Evolutionary conservation across 495 filamentous ascomycete species (phyloP), one percentile per base, ranked within the genome.

Genomic region (Trichoderma virens): DNA sequence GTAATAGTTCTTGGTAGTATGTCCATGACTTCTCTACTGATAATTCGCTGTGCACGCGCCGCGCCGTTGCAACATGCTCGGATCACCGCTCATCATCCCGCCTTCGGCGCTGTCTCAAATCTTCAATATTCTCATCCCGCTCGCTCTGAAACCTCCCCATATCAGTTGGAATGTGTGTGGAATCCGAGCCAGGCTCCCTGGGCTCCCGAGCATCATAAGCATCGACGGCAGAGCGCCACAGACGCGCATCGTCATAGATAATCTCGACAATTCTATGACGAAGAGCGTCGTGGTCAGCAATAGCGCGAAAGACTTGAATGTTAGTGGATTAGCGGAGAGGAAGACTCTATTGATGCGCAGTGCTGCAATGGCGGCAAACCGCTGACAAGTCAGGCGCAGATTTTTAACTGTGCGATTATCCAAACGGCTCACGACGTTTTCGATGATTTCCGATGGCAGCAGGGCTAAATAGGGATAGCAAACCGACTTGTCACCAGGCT

Each of bases 401-500:
- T 18, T 41, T 41, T 41, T 41, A 41, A 41, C 18, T 41, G 8
- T 18, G 11, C 38, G 38, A 41, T 41, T 41, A 41, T 41, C 11
- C 11, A 41, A 41, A 4, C 11, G 14, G 38, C 38, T 41, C 11
- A 41, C 3, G 38, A 79, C 25, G 72, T 72, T 25, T 69, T 60
- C 38, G 6, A 41, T 41, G 11, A 41, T 41, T 41, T 41, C 38
- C 1, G 38, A 5, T 11, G 38, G 38, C 5, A 41, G 5, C 18
- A 41, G 11, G 1, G 38, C 11, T 18, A 18, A 11, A 41, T 14
- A 41, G 0, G 38, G 11, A 41, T 1, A 16, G 9, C 13, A 18
- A 18, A 18, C 5, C 38, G 4, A 18, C 11, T 41, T 41, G 38
- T 5, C 38, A 41, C 18, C 38, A 41, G 38, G 9, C 38, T 0